phyloP scores from a whole-genome alignment of 2,329 filamentous ascomycete species.

The Xylariales sp. region DNA sequence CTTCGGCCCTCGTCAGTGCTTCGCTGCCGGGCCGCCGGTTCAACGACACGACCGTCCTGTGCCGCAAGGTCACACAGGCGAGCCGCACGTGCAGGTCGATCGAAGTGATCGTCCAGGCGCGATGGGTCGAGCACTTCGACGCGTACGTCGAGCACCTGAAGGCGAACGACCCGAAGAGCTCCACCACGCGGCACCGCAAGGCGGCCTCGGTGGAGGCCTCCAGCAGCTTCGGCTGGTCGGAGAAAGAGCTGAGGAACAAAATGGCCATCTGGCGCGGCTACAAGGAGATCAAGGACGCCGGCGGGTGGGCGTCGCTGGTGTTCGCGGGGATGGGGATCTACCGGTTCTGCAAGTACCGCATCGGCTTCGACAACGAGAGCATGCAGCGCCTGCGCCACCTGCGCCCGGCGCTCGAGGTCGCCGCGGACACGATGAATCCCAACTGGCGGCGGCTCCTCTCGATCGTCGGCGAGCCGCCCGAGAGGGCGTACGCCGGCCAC shows the following conservation, averaged over 20 bases:
- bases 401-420: conserved; percentile 61
- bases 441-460: conserved; percentile 63
- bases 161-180: conserved; percentile 56
- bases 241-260: conserved; percentile 67
- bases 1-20: background rate
- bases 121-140: conserved; percentile 65
- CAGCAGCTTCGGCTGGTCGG: conserved; percentile 64
- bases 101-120: conserved; percentile 69
- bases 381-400: conserved; percentile 60
- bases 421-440: conserved; percentile 65
- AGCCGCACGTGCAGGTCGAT: conserved; percentile 65
- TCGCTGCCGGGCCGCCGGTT: conserved; percentile 40
- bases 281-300: conserved; percentile 67
- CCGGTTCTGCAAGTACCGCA: conserved; percentile 69
- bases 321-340: conserved; percentile 70
- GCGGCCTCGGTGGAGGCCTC: conserved; percentile 65
- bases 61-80: conserved; percentile 52
- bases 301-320: conserved; percentile 66
- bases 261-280: conserved; percentile 66
- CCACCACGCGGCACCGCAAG: conserved; percentile 62
- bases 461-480: conserved; percentile 57
- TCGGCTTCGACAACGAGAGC: conserved; percentile 62
- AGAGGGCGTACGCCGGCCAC: conserved; percentile 58
- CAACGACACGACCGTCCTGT: conserved; percentile 49
- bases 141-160: conserved; percentile 61